Evolutionary conservation across 208 protist genomes (phyloP).

Genomic region (Leishmania martiniquensis): DNA sequence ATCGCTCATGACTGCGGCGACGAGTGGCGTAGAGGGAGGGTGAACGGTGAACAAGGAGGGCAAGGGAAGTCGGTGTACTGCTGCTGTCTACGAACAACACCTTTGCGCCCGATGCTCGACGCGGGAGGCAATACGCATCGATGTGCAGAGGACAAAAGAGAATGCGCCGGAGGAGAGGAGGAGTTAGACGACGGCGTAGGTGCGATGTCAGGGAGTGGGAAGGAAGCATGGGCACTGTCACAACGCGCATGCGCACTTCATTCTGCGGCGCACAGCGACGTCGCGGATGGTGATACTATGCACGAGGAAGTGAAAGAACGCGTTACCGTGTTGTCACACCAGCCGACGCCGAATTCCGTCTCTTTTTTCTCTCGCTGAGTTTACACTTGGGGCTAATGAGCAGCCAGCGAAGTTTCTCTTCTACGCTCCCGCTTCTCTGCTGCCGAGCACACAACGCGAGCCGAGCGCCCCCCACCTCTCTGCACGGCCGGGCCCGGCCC

Average conservation of each 20-base stretch:
- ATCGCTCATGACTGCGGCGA: slow-evolving; percentile 29
- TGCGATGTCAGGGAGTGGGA: not conserved
- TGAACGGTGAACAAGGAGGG: not conserved
- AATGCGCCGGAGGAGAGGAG: not conserved
- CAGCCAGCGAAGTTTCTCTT: not conserved
- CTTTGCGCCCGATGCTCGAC: not conserved
- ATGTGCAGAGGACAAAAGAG: not conserved
- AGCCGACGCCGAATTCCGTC: not conserved
- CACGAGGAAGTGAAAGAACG: not conserved
- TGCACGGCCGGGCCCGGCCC: not conserved
- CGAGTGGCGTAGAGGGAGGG: not conserved
- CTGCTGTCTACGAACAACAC: not conserved
- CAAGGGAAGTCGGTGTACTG: not conserved
- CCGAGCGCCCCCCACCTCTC: not conserved
- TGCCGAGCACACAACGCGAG: not conserved
- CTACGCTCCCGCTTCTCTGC: not conserved
- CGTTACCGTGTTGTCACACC: not conserved
- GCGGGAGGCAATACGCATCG: not conserved
- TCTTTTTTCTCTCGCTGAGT: not conserved
- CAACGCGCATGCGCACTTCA: not conserved
- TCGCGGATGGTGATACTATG: not conserved
- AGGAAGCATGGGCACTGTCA: not conserved
- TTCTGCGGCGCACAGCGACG: not conserved
- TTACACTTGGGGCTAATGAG: slow-evolving; percentile 2
- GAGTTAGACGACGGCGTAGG: not conserved